These are phyloP conservation scores for Candida ipomoeae DNA, from an alignment of 805 yeast genomes.

Conservation along the genomic window DNA sequence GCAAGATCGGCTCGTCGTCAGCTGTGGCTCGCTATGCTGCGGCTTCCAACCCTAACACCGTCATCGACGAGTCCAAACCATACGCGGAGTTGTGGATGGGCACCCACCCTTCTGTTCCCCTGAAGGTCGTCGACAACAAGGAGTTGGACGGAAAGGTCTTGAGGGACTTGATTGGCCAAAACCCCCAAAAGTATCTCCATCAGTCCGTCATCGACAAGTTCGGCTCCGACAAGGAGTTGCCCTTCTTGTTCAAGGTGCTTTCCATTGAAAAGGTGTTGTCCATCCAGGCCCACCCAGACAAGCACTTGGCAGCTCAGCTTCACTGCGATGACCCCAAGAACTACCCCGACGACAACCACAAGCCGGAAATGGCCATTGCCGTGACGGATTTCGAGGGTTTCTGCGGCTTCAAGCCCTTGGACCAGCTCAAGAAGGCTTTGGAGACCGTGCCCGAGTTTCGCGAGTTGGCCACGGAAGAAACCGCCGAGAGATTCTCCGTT, in stretches of 20 bases:
- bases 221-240: slow-evolving; percentile 67
- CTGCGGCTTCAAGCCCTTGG: slow-evolving; percentile 94
- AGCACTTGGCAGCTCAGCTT: slow-evolving; percentile 68
- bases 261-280: slow-evolving; percentile 90
- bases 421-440: slow-evolving; percentile 66
- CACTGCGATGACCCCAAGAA: slow-evolving; percentile 83
- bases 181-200: slow-evolving; percentile 62
- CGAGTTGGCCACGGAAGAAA: slow-evolving; percentile 62
- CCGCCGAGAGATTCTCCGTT: slow-evolving; percentile 48
- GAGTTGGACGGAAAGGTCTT: slow-evolving; percentile 47
- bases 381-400: slow-evolving; percentile 94
- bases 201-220: slow-evolving; percentile 56
- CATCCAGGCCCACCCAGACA: slow-evolving; percentile 98
- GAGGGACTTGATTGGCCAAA: slow-evolving; percentile 58
- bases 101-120: slow-evolving; percentile 90
- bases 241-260: slow-evolving; percentile 90
- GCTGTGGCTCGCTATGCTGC: slow-evolving; percentile 88
- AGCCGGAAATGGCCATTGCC: slow-evolving; percentile 99
- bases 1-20: slow-evolving; percentile 72
- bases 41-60: slow-evolving; percentile 56
- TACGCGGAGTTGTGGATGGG: slow-evolving; percentile 99
- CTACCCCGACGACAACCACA: slow-evolving; percentile 97
- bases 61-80: slow-evolving; percentile 70
- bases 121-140: slow-evolving; percentile 45
- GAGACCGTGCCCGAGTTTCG: slow-evolving; percentile 71